These are phyloP conservation scores for Ophiostoma himal-ulmi DNA, from an alignment of 2,329 filamentous ascomycete genomes.

Conservation along the genomic window DNA sequence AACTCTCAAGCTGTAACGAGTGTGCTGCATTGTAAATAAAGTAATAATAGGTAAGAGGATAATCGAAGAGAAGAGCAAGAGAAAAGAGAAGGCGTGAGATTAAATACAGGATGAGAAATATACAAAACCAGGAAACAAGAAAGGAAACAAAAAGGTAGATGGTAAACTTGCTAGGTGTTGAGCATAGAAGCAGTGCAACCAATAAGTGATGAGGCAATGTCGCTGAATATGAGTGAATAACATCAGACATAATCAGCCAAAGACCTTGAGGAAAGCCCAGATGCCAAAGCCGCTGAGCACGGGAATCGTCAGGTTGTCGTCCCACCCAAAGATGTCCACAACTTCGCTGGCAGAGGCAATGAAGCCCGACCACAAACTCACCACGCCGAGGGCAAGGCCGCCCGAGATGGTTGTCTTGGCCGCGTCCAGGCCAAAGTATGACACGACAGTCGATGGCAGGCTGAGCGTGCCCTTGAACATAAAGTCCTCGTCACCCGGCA, in stretches of 20 bases:
- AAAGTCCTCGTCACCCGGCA: conserved; percentile 65
- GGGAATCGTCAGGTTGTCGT: conserved; percentile 96
- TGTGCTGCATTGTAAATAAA: conserved; percentile 10
- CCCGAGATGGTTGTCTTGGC: conserved; percentile 61
- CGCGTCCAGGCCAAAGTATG: conserved; percentile 27
- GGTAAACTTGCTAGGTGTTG: background rate
- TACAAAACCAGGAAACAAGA: background rate
- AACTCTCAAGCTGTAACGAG: conserved; percentile 7
- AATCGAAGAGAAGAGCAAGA: background rate
- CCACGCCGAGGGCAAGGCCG: conserved; percentile 64
- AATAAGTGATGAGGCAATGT: background rate
- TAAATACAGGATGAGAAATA: conserved; percentile 9
- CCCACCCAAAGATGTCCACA: conserved; percentile 86
- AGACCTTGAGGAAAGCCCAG: conserved; percentile 85
- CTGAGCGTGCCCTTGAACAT: conserved; percentile 74
- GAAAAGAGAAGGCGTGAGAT: background rate
- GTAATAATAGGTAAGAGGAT: background rate
- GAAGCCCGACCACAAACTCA: conserved; percentile 84
- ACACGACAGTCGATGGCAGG: conserved; percentile 56
- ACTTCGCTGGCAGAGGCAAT: conserved; percentile 85
- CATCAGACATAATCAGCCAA: conserved; percentile 46
- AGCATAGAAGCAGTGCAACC: background rate
- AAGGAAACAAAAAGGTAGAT: background rate
- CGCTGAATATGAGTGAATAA: background rate
- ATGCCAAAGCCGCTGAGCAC: conserved; percentile 82